Conservation (phyloP, 192 early-diverging fungal genomes). For the Helicostylum pulchrum region DNA sequence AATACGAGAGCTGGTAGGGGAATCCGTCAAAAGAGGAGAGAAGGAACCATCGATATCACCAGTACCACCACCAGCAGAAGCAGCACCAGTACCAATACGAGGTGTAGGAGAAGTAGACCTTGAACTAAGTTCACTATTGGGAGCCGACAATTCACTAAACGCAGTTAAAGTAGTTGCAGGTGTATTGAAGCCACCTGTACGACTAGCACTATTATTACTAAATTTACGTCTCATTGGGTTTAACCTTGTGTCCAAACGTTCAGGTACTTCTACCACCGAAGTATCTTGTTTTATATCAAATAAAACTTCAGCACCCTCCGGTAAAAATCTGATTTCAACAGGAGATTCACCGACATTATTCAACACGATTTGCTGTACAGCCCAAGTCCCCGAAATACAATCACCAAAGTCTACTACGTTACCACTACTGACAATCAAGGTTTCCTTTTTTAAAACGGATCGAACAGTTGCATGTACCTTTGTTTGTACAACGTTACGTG, state of each 20-base stretch:
- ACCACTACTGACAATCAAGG: constrained; percentile 64
- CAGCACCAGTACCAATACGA: background rate
- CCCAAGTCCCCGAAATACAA: constrained; percentile 88
- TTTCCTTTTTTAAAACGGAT: constrained; percentile 70
- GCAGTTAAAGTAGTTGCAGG: constrained; percentile 34
- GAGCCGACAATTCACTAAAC: constrained; percentile 50
- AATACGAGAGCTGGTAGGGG: background rate
- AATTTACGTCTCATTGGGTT: constrained; percentile 6
- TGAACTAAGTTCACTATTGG: constrained; percentile 46
- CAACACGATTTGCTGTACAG: constrained; percentile 71
- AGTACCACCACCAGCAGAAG: background rate
- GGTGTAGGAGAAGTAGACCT: constrained; percentile 44
- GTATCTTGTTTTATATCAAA: constrained; percentile 48
- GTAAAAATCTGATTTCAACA: constrained; percentile 72
- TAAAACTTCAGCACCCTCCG: constrained; percentile 55
- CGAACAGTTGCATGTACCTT: constrained; percentile 80
- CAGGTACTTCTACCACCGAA: constrained; percentile 9
- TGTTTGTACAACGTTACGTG: constrained; percentile 74
- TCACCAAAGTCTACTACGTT: constrained; percentile 90
- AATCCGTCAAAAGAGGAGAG: constrained; percentile 3
- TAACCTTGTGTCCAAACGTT: constrained; percentile 8
- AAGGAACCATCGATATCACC: constrained; percentile 19
- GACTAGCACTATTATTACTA: constrained; percentile 6
- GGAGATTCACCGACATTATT: constrained; percentile 76
- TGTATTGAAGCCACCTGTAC: constrained; percentile 18